Conservation (phyloP, 257 asterid species). For the Ballota nigra region DNA sequence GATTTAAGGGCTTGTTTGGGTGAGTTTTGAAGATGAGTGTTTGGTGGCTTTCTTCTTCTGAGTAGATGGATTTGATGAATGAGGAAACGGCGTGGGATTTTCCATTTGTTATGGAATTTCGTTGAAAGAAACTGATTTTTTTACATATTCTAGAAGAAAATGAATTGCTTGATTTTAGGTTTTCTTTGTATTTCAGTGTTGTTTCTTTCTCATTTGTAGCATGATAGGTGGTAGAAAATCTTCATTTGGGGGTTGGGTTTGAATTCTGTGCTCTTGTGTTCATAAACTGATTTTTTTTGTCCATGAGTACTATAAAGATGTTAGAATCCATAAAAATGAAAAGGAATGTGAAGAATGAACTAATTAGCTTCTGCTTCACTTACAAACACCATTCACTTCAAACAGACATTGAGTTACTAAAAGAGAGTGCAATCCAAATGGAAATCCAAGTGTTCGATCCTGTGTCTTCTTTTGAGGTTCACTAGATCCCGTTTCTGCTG, state of each 20-base stretch:
- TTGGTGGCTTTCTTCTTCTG: conserved; percentile 22
- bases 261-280: no score
- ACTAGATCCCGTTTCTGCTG: neutral
- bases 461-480: neutral
- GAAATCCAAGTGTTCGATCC: neutral
- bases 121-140: neutral
- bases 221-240: neutral
- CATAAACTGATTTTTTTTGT: no score
- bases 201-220: no score
- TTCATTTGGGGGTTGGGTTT: neutral
- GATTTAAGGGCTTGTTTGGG: conserved; percentile 31
- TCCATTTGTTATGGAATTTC: neutral
- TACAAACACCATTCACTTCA: neutral
- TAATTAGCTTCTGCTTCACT: no score
- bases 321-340: no score
- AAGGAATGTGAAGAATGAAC: neutral
- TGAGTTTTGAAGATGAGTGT: no score
- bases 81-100: neutral
- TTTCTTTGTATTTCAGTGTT: neutral
- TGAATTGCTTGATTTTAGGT: neutral
- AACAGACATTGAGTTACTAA: no score
- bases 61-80: neutral
- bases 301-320: no score
- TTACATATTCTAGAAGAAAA: neutral
- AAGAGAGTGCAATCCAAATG: no score